Evolutionary conservation across 2,329 filamentous ascomycete species (phyloP), one percentile per base, ranked within the genome.

Genomic region (Cercospora brassicicola): DNA sequence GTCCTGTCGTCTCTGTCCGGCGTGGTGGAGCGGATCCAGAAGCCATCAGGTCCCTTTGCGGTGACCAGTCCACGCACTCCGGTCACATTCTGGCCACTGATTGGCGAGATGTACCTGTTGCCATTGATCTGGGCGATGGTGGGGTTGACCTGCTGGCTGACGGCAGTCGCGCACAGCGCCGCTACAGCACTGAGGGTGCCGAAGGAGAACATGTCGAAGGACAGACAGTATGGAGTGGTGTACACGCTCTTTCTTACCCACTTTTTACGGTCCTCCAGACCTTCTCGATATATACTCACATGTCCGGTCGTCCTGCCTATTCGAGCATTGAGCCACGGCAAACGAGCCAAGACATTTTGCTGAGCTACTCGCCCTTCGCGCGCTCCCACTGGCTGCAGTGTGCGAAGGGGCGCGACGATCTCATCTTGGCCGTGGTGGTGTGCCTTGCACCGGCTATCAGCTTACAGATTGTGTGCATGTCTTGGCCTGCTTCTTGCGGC

Each of bases 21-120:
- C 36, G 79, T 81, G 0, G 84, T 85, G 1, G 89, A 90, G 53
- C 87, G 86, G 18, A 92, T 81, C 82, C 85, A 92, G 75, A 92
- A 83, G 11, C 90, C 90, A 67, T 82, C 82, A 13, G 85, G 83
- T 0, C 85, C 83, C 74, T 88, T 88, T 36, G 89, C 90, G 18
- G 88, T 89, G 15, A 92, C 84, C 10, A 91, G 79, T 42, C 90
- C 90, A 36, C 84, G 84, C 65, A 92, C 82, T 66, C 56, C 55
- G 23, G 83, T 84, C 61, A 91, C 86, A 6, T 79, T 79, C 75
- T 88, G 79, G 59, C 85, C 85, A 8, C 81, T 81, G 76, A 86
- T 86, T 3, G 88, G 84, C 15, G 90, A 91, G 59, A 90, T 77
- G 78, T 86, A 91, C 23, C 79, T 83, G 74, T 87, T 83, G 71